These are phyloP conservation scores for Rehmannia glutinosa DNA, from an alignment of 257 asterid species.

Conservation along the genomic window DNA sequence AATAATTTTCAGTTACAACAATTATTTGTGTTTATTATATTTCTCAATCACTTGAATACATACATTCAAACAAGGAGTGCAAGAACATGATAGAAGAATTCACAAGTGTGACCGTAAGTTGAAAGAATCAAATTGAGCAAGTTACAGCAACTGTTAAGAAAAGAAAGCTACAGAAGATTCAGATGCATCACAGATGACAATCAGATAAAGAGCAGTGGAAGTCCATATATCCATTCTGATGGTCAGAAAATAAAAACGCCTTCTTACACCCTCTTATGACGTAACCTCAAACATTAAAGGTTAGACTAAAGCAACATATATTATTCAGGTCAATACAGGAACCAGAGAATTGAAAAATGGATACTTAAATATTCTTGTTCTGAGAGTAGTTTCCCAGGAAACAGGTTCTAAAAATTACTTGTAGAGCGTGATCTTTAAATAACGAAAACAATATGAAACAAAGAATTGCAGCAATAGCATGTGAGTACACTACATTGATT, in stretches of 20 bases:
- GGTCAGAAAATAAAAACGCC: conserved; percentile 6
- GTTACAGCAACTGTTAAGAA: background rate
- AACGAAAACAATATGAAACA: background rate
- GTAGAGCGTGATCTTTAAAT: background rate
- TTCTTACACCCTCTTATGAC: background rate
- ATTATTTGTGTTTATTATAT: background rate
- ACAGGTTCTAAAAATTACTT: background rate
- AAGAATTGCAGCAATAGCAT: background rate
- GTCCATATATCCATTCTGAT: conserved; percentile 1
- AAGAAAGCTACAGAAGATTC: background rate
- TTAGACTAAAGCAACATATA: background rate
- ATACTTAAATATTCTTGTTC: background rate
- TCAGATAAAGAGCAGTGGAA: background rate
- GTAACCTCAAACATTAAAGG: background rate
- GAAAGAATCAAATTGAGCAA: background rate
- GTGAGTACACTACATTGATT: background rate
- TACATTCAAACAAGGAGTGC: background rate
- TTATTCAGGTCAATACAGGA: conserved; percentile 2
- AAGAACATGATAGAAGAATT: background rate
- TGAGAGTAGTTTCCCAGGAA: background rate
- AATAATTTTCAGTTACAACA: background rate
- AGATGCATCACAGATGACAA: background rate
- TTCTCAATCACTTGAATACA: conserved; percentile 6
- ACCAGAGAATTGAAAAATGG: background rate
- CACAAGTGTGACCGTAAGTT: background rate